Evolutionary conservation across 2,329 filamentous ascomycete genomes (phyloP), one percentile per base, ranked within the genome.

Genomic region (Elsinoe fawcettii): DNA sequence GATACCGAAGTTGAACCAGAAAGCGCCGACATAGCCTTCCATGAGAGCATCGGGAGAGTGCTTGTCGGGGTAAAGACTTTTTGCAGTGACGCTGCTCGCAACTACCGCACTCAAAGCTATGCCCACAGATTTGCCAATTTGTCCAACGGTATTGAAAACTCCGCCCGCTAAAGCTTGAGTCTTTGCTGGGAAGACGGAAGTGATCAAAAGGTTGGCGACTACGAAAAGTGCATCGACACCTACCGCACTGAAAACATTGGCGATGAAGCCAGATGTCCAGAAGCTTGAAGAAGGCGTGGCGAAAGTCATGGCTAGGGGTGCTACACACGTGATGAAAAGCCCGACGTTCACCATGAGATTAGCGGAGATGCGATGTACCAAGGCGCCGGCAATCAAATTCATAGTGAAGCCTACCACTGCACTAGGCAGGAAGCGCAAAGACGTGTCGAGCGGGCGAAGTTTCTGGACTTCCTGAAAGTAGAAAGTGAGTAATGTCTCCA

Each of bases 271-370:
- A 49, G 67, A 70, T 14, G 66, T 66, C 76, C 76, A 81, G 65
- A 78, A 80, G 1, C 69, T 69, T 71, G 73, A 77, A 1, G 64
- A 59, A 0, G 74, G 73, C 18, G 74, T 67, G 14, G 75, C 69
- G 14, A 77, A 60, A 6, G 74, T 75, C 74, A 80, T 74, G 3
- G 78, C 67, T 2, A 79, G 61, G 0, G 74, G 72, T 0, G 71
- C 71, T 2, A 72, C 61, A 5, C 68, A 63, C 2, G 64, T 69
- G n/a, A 76, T 56, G 1, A 67, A 49, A 3, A 67, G 66, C 1
- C 68, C 72, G 5, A 71, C 58, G 3, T 74, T 61, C 1, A 79
- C 70, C 1, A 75, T 63, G 51, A 70, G 69, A 59, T 77, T 72
- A 0, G 74, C 76, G 2, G 68, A 68, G 0, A 77, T 66, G 20